phyloP scores from a whole-genome alignment of 441 rosid species.

The Isatis lusitanica region DNA sequence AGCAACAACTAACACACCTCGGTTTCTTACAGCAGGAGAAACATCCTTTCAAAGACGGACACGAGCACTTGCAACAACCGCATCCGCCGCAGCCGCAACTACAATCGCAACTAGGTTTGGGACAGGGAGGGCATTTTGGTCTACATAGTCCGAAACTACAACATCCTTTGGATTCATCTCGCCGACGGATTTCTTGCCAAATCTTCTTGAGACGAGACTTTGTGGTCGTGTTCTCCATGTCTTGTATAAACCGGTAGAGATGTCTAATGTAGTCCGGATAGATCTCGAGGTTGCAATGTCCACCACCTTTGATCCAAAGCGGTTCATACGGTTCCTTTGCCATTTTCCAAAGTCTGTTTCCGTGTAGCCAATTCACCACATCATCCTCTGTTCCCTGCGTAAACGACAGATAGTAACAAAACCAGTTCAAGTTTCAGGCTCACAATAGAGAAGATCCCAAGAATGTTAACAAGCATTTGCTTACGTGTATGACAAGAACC shows the following conservation, averaged over 20 bases:
- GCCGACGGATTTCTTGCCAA: conserved; percentile 47
- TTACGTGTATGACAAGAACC: conserved; percentile 92
- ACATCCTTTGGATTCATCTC: conserved; percentile 48
- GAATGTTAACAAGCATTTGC: conserved; percentile 21
- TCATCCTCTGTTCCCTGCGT: conserved; percentile 93
- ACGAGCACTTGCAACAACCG: conserved; percentile 34
- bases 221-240: conserved; percentile 83
- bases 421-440: background rate
- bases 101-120: conserved; percentile 18
- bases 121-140: conserved; percentile 54
- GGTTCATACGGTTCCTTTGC: conserved; percentile 90
- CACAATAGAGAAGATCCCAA: background rate
- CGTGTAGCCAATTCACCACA: conserved; percentile 95
- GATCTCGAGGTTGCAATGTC: conserved; percentile 95
- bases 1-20: conserved; percentile 40
- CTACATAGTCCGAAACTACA: conserved; percentile 50
- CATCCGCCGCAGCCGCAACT: background rate
- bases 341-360: conserved; percentile 85
- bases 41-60: conserved; percentile 39
- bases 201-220: conserved; percentile 73
- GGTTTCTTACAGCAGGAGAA: conserved; percentile 44
- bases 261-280: conserved; percentile 91
- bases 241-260: conserved; percentile 73
- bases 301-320: conserved; percentile 98
- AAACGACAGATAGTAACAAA: background rate